phyloP scores from a whole-genome alignment of 116 monocot genomes.

The Dioscorea cayenensis region DNA sequence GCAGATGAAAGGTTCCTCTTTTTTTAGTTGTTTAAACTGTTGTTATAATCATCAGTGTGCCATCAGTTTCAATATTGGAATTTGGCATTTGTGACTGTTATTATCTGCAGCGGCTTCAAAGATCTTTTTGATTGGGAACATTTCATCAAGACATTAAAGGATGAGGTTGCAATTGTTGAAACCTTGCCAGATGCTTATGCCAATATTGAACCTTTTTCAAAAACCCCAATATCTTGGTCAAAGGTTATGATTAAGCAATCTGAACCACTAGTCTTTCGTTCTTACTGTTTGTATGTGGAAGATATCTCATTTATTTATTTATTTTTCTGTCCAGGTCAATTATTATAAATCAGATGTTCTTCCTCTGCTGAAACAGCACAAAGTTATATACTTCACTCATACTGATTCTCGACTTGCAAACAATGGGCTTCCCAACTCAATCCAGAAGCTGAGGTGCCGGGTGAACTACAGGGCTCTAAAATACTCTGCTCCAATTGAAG shows the following conservation, averaged over 20 bases:
- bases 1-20: conserved; percentile 79
- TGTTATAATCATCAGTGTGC: not conserved
- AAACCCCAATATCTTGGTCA: conserved; percentile 94
- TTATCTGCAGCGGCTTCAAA: conserved; percentile 68
- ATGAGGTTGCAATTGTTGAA: conserved; percentile 81
- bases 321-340: conserved; percentile 46
- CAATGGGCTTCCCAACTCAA: conserved; percentile 75
- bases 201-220: conserved; percentile 47
- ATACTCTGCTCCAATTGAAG: conserved; percentile 72
- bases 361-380: conserved; percentile 74
- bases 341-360: conserved; percentile 86
- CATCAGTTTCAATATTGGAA: no score
- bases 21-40: not conserved
- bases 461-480: conserved; percentile 84
- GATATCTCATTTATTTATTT: not conserved
- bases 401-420: conserved; percentile 92
- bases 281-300: not conserved
- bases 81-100: not conserved
- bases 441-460: conserved; percentile 89
- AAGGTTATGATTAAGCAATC: conserved; percentile 42
- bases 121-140: conserved; percentile 98
- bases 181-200: conserved; percentile 48
- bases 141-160: conserved; percentile 87
- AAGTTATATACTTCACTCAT: conserved; percentile 87
- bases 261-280: not conserved